Percentiles rank a stretch among this genome's conserved stretches.
phyloP scores from a whole-genome alignment of 495 filamentous ascomycete species.

The Penicillium pancosmium region DNA sequence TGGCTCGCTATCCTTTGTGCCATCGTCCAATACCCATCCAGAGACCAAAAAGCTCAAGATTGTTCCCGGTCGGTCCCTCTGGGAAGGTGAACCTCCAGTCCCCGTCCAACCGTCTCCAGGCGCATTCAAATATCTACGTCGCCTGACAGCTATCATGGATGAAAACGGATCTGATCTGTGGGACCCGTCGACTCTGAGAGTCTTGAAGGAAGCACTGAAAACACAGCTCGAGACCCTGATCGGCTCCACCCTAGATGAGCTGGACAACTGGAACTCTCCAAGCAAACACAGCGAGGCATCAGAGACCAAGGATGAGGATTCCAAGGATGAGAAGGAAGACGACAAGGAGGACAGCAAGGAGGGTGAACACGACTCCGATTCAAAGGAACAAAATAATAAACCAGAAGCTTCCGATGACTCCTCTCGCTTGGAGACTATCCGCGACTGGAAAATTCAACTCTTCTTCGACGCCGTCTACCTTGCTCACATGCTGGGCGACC shows the following conservation, averaged over 20 bases:
- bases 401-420: neutral
- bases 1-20: slow-evolving; percentile 18
- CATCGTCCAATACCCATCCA: slow-evolving; percentile 5
- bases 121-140: slow-evolving; percentile 73
- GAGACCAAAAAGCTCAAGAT: slow-evolving; percentile 20
- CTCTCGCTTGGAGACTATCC: slow-evolving; percentile 23
- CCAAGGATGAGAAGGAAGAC: slow-evolving; percentile 7
- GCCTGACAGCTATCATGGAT: slow-evolving; percentile 67
- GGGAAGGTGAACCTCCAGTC: slow-evolving; percentile 75
- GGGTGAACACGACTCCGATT: neutral
- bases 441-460: slow-evolving; percentile 68
- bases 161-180: slow-evolving; percentile 76
- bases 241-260: slow-evolving; percentile 24
- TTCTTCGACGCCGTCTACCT: slow-evolving; percentile 80
- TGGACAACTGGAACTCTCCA: slow-evolving; percentile 19
- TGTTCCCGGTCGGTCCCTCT: slow-evolving; percentile 60
- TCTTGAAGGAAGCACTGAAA: slow-evolving; percentile 60
- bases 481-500: slow-evolving; percentile 43
- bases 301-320: slow-evolving; percentile 9
- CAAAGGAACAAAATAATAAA: slow-evolving; percentile 9
- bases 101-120: slow-evolving; percentile 82
- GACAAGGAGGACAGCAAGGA: neutral
- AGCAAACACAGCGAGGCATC: neutral
- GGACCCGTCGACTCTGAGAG: slow-evolving; percentile 68
- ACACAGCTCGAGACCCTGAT: slow-evolving; percentile 31